Evolutionary conservation across 805 yeast species (phyloP), one percentile per base, ranked within the genome.

Genomic region (Candida alai): DNA sequence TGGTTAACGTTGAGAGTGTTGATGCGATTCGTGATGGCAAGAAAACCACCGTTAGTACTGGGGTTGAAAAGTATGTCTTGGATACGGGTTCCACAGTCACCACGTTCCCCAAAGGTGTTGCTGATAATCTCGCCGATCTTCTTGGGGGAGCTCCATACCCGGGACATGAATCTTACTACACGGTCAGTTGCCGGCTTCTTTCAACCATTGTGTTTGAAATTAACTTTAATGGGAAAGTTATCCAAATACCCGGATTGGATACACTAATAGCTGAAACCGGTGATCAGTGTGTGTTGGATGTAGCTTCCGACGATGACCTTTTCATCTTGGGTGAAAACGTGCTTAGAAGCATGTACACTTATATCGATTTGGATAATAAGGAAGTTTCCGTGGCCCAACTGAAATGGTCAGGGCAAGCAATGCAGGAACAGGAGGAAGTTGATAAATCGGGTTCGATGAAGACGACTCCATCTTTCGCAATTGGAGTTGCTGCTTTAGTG

Each of bases 251-350:
- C 18, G 49, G 26, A n/a, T 13, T 7, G 16, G 27, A 26, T 9
- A 30, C 30, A 24, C 19, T 15, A 10, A 19, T 19, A 19, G 22
- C 17, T 3, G 15, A 17, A n/a, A 9, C 13, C 7, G 24, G 24
- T 14, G 28, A 26, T 7, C 15, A 19, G 17, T 29, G 32, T 29
- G 13, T 20, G 14, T 19, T 29, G 16, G 19, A 20, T 14, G 6
- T 29, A 19, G 8, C 28, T 11, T 40, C 42, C 12, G 39, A 36
- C 9, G 33, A 41, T 26, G 16, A 35, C 4, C 16, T 29, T n/a
- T n/a, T 20, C 22, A 29, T 78, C 35, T 59, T 83, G 19, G 90
- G 90, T 9, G 87, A 80, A 49, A 68, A 73, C 28, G 73, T 82
- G 49, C 56, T 83, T 42, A 66, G 84, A 34, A 68, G 74, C 36